These are phyloP conservation scores for Orbilia javanica DNA, from an alignment of 2,329 filamentous ascomycete genomes.

Conservation along the genomic window DNA sequence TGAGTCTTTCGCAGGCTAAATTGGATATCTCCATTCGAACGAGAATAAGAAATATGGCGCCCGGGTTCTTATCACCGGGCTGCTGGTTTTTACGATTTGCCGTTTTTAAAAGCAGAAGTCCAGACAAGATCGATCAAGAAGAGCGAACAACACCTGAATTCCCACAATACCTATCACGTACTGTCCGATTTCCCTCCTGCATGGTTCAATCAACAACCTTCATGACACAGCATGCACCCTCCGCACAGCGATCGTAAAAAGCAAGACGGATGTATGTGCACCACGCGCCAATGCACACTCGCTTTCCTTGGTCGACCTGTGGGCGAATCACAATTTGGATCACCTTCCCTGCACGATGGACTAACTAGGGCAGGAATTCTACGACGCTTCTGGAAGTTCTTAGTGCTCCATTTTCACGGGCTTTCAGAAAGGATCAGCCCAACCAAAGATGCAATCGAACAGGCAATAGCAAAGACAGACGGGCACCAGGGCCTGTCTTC, in stretches of 20 bases:
- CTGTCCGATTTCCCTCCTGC: slow-evolving; percentile 28
- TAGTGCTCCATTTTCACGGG: slow-evolving; percentile 53
- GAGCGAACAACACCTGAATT: no score
- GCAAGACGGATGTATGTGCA: slow-evolving; percentile 29
- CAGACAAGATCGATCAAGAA: no score
- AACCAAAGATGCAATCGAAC: slow-evolving; percentile 58
- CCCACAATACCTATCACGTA: no score
- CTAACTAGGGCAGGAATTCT: slow-evolving; percentile 48
- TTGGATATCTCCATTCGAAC: not conserved
- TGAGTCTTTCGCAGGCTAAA: slow-evolving; percentile 39
- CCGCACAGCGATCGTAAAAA: slow-evolving; percentile 17
- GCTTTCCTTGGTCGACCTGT: slow-evolving; percentile 16
- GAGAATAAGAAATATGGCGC: not conserved
- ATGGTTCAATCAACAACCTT: slow-evolving; percentile 23
- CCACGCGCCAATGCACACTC: slow-evolving; percentile 29
- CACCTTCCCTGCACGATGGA: slow-evolving; percentile 34
- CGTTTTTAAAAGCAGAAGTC: not conserved
- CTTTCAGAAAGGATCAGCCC: slow-evolving; percentile 58
- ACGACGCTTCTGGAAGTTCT: slow-evolving; percentile 59
- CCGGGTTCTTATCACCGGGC: not conserved
- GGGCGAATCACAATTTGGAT: slow-evolving; percentile 48
- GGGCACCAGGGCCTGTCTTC: slow-evolving; percentile 35
- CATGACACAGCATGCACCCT: slow-evolving; percentile 7
- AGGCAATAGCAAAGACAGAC: slow-evolving; percentile 26
- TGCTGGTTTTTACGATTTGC: no score